Percentiles rank a stretch among this genome's conserved stretches.
Conservation (phyloP, 352 stramenopile genomes). For the Phytophthora boehmeriae region DNA sequence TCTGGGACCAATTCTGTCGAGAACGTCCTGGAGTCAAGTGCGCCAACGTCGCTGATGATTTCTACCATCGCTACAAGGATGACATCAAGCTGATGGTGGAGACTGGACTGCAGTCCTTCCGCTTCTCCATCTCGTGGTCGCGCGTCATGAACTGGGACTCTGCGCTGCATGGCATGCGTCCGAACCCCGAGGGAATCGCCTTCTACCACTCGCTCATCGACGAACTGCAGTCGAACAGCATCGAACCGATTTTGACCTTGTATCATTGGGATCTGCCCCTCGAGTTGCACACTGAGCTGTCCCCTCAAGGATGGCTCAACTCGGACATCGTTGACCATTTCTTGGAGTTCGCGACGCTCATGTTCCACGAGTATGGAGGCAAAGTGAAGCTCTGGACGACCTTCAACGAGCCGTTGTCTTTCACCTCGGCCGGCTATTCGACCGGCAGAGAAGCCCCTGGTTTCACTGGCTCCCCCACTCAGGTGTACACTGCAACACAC, state of each 20-base stretch:
- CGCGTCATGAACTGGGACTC: constrained; percentile 81
- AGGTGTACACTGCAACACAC: constrained; percentile 65
- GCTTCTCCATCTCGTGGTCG: constrained; percentile 91
- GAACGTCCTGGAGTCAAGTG: constrained; percentile 66
- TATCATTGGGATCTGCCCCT: constrained; percentile 95
- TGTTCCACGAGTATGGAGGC: constrained; percentile 89
- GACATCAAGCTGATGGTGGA: constrained; percentile 91
- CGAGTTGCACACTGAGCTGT: constrained; percentile 66
- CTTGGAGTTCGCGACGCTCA: constrained; percentile 83
- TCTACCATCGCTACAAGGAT: constrained; percentile 88
- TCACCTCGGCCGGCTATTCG: constrained; percentile 82
- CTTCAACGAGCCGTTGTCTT: constrained; percentile 92
- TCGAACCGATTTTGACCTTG: constrained; percentile 88
- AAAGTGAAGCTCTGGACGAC: constrained; percentile 93
- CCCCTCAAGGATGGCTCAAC: constrained; percentile 53
- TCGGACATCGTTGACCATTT: constrained; percentile 59
- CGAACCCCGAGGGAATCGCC: constrained; percentile 83
- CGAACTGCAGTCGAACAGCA: constrained; percentile 62
- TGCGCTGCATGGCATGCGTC: constrained; percentile 29
- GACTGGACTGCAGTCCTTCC: constrained; percentile 88
- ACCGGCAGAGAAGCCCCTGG: constrained; percentile 51
- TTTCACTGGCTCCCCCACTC: constrained; percentile 33
- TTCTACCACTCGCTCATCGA: constrained; percentile 93
- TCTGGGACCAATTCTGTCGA: constrained; percentile 90
- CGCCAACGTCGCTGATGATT: constrained; percentile 89